Evolutionary conservation across 139 green algal species (phyloP).

Genomic region (Axilococcus clingmanii): DNA sequence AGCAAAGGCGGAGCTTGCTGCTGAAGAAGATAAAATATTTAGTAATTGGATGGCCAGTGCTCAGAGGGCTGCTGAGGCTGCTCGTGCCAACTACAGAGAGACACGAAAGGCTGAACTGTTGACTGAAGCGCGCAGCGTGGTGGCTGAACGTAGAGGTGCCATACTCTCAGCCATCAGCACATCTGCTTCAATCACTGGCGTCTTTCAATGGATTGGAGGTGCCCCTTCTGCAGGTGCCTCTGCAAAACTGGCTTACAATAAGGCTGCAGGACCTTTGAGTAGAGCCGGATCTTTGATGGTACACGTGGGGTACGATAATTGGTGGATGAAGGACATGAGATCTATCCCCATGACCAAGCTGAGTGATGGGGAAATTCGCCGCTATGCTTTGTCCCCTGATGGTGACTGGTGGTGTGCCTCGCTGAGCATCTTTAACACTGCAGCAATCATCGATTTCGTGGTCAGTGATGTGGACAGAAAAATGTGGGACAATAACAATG

Average conservation of each 20-base stretch:
- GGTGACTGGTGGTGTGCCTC: conserved; percentile 40
- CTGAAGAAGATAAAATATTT: conserved; percentile 49
- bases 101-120: conserved; percentile 8
- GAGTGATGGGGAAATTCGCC: not conserved
- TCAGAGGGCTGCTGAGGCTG: conserved; percentile 29
- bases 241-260: conserved; percentile 49
- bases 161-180: conserved; percentile 21
- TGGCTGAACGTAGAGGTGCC: conserved; percentile 36
- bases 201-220: conserved; percentile 41
- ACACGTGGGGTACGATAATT: conserved; percentile 72
- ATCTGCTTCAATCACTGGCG: conserved; percentile 4
- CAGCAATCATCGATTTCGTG: conserved; percentile 68
- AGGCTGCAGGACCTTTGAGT: conserved; percentile 19
- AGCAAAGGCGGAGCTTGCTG: conserved; percentile 31
- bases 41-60: conserved; percentile 26
- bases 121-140: conserved; percentile 33
- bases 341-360: not conserved
- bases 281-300: conserved; percentile 25
- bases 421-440: conserved; percentile 46
- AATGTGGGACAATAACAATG: conserved; percentile 76
- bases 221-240: conserved; percentile 23
- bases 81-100: conserved; percentile 14
- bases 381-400: not conserved
- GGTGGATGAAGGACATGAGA: conserved; percentile 49
- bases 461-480: conserved; percentile 50